These are phyloP conservation scores for Phytomonas sp. DNA, from an alignment of 208 protist species.

Conservation along the genomic window DNA sequence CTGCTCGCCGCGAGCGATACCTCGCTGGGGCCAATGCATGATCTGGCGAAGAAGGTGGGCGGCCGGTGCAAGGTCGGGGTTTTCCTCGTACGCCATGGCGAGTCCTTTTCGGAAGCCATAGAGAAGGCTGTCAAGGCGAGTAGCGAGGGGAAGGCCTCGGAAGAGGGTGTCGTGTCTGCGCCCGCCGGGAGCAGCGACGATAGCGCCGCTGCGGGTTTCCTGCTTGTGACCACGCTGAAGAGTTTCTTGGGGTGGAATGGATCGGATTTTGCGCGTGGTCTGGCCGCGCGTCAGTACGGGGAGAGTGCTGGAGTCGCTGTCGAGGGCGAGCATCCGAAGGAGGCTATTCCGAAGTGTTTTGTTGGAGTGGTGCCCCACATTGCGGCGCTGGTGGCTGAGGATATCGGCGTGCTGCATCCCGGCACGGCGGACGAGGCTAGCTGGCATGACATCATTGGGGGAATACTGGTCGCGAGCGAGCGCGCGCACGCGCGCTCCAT, in stretches of 20 bases:
- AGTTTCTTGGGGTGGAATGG: slow-evolving; percentile 20
- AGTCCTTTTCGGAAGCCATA: neutral
- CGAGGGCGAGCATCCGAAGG: neutral
- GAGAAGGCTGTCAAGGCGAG: neutral
- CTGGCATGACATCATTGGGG: neutral
- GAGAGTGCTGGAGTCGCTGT: neutral
- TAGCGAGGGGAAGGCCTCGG: neutral
- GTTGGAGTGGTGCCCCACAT: slow-evolving; percentile 20
- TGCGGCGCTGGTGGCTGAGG: slow-evolving; percentile 27
- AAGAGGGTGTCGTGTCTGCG: neutral
- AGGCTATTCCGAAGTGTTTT: neutral
- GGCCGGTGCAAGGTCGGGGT: neutral
- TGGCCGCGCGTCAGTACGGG: neutral
- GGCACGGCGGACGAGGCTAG: neutral
- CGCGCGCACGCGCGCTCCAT: slow-evolving; percentile 18
- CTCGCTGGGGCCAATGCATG: slow-evolving; percentile 17
- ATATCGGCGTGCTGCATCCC: slow-evolving; percentile 15
- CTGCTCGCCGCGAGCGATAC: slow-evolving; percentile 26
- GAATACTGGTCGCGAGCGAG: neutral
- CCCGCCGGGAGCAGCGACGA: neutral
- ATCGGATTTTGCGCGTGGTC: slow-evolving; percentile 7
- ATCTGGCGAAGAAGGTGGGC: slow-evolving; percentile 9
- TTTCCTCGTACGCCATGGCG: neutral
- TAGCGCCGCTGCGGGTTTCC: slow-evolving; percentile 8
- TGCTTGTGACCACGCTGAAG: slow-evolving; percentile 20